Evolutionary conservation across 2,329 filamentous ascomycete genomes (phyloP).

Genomic region (Verticillium dahliae): DNA sequence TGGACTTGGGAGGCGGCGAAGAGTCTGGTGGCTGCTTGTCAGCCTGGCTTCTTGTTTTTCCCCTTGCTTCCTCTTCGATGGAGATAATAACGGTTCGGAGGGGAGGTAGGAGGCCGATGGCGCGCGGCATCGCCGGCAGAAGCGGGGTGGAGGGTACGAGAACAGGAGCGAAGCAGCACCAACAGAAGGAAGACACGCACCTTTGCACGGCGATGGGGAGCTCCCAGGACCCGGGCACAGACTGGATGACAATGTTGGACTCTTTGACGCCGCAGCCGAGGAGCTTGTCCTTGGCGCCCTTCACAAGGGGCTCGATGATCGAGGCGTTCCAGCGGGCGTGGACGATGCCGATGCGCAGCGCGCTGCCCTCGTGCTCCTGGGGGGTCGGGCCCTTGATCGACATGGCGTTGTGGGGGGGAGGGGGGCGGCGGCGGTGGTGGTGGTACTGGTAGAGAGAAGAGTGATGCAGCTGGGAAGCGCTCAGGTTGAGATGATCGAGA

Average conservation of each 20-base stretch:
- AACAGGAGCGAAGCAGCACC: neutral
- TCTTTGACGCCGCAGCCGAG: conserved; percentile 73
- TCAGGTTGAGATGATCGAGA: neutral
- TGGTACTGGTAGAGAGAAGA: too few species aligned
- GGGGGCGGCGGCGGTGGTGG: too few species aligned
- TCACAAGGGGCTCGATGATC: conserved; percentile 80
- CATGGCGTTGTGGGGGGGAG: conserved; percentile 20
- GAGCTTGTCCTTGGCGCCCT: conserved; percentile 73
- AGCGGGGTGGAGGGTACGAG: neutral
- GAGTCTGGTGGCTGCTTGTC: conserved; percentile 43
- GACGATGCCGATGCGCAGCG: conserved; percentile 85
- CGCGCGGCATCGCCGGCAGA: neutral
- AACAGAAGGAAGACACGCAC: conserved; percentile 35
- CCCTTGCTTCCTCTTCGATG: conserved; percentile 2
- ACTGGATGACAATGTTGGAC: conserved; percentile 82
- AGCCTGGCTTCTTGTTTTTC: neutral
- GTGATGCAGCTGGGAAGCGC: too few species aligned
- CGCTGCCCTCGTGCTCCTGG: conserved; percentile 58
- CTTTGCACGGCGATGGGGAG: conserved; percentile 84
- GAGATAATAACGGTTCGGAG: neutral
- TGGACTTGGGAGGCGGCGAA: conserved; percentile 85
- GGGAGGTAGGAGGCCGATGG: neutral
- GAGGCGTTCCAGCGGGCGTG: conserved; percentile 92
- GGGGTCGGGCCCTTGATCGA: conserved; percentile 51
- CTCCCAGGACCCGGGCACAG: conserved; percentile 91